Conservation (phyloP, 768 basidiomycete species). For the Trametes cingulata region DNA sequence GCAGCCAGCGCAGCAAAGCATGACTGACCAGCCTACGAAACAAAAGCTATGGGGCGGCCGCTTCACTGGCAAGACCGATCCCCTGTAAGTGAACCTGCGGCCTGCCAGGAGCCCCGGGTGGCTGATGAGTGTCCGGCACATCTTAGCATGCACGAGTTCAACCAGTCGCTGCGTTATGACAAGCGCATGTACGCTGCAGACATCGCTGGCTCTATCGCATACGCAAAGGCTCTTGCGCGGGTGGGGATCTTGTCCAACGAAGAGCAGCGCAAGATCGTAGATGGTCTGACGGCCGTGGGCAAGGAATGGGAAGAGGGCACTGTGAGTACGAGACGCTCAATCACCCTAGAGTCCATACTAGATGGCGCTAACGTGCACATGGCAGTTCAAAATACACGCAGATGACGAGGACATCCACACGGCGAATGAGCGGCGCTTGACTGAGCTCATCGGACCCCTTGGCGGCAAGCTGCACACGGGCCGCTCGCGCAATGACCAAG, state of each 20-base stretch:
- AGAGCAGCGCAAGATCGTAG: slow-evolving; percentile 71
- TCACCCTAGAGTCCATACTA: too few relatives aligned
- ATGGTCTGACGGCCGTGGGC: slow-evolving; percentile 73
- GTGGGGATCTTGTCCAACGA: slow-evolving; percentile 78
- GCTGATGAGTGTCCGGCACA: background rate
- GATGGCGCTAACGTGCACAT: background rate
- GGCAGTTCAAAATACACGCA: slow-evolving; percentile 71
- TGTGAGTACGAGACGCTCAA: slow-evolving; percentile 38
- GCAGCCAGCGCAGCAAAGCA: background rate
- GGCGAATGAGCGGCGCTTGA: slow-evolving; percentile 93
- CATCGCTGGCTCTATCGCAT: slow-evolving; percentile 92
- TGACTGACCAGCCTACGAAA: slow-evolving; percentile 30
- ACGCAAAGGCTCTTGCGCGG: slow-evolving; percentile 81
- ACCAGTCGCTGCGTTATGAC: slow-evolving; percentile 94
- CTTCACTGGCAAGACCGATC: slow-evolving; percentile 89
- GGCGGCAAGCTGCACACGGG: slow-evolving; percentile 98
- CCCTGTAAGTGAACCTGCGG: slow-evolving; percentile 54
- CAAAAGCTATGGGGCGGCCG: slow-evolving; percentile 42
- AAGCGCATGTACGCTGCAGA: slow-evolving; percentile 92
- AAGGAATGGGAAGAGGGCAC: slow-evolving; percentile 83
- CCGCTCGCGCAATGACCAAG: slow-evolving; percentile 96
- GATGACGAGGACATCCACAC: slow-evolving; percentile 99
- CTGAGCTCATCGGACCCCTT: slow-evolving; percentile 88
- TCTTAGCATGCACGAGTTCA: slow-evolving; percentile 85
- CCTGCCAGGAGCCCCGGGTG: slow-evolving; percentile 17